A percentile compares a stretch with the other conserved stretches of the same genome.
Conservation (phyloP, 805 yeast species). For the Monosporozyma siamensis region DNA sequence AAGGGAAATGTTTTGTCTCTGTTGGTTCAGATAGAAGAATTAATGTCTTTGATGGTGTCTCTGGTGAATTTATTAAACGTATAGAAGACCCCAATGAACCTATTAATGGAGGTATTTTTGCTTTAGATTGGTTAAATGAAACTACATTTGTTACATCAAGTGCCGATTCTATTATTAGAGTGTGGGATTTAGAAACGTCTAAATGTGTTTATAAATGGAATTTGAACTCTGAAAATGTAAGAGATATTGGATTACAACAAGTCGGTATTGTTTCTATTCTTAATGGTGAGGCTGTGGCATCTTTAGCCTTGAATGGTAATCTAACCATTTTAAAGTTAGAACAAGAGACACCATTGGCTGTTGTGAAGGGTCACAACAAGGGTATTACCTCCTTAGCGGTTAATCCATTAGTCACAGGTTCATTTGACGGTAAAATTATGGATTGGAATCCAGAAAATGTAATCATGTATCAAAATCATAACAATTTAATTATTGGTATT, state of each 20-base stretch:
- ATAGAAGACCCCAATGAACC: constrained; percentile 32
- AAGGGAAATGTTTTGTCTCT: constrained; percentile 56
- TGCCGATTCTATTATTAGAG: constrained; percentile 68
- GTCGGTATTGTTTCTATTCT: constrained; percentile 62
- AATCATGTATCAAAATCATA: constrained; percentile 37
- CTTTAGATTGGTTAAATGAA: constrained; percentile 56
- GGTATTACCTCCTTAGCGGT: constrained; percentile 54
- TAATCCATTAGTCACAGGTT: constrained; percentile 45
- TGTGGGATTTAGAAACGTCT: constrained; percentile 46
- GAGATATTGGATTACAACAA: constrained; percentile 53
- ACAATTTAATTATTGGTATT: constrained; percentile 56
- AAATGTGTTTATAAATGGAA: constrained; percentile 43
- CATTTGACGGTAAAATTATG: constrained; percentile 69
- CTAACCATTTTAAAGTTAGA: constrained; percentile 48
- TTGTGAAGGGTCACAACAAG: constrained; percentile 72
- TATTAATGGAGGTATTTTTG: constrained; percentile 77
- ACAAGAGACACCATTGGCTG: constrained; percentile 24
- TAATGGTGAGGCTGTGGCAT: constrained; percentile 43
- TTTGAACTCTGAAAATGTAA: constrained; percentile 23
- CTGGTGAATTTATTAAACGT: constrained; percentile 61
- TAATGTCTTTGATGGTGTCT: constrained; percentile 75
- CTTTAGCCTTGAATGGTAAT: constrained; percentile 65
- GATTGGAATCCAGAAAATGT: constrained; percentile 44
- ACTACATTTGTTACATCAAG: constrained; percentile 64
- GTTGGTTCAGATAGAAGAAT: constrained; percentile 80